Evolutionary conservation across 257 asterid genomes (phyloP).

Genomic region (Nicotiana tomentosiformis): DNA sequence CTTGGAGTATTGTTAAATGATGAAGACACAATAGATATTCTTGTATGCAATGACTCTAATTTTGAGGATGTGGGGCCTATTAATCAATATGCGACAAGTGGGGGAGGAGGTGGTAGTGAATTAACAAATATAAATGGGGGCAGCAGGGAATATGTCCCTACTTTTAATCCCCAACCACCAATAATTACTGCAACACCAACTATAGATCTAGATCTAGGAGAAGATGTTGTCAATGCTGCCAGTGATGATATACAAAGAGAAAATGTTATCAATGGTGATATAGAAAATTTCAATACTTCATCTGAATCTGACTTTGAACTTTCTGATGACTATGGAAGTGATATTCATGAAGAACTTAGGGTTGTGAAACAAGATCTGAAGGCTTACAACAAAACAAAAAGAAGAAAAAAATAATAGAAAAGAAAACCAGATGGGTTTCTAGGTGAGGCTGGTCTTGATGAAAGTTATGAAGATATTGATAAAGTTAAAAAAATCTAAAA

Average conservation of each 20-base stretch:
- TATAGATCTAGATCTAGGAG: not conserved
- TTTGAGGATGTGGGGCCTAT: not conserved
- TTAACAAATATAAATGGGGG: not conserved
- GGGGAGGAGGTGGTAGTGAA: not conserved
- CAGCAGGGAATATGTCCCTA: not conserved
- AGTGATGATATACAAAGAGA: not conserved
- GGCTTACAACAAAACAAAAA: not conserved
- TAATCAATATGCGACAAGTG: not conserved
- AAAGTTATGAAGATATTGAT: not conserved
- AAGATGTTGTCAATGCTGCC: too few relatives aligned
- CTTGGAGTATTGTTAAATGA: not conserved
- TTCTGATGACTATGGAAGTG: too few relatives aligned
- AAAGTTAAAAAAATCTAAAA: too few relatives aligned
- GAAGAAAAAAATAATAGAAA: not conserved
- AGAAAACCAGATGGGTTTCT: not conserved
- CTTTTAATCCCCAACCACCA: not conserved
- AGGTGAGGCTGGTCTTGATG: not conserved
- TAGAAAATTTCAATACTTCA: too few relatives aligned
- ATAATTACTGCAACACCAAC: not conserved
- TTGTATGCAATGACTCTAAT: not conserved
- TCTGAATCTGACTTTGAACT: too few relatives aligned
- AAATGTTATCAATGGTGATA: too few relatives aligned
- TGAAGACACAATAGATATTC: not conserved
- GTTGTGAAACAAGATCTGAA: too few relatives aligned
- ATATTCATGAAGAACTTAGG: too few relatives aligned